Percentiles rank a stretch among this genome's conserved stretches.
phyloP scores from a whole-genome alignment of 345 rosid species.

The Populus nigra region DNA sequence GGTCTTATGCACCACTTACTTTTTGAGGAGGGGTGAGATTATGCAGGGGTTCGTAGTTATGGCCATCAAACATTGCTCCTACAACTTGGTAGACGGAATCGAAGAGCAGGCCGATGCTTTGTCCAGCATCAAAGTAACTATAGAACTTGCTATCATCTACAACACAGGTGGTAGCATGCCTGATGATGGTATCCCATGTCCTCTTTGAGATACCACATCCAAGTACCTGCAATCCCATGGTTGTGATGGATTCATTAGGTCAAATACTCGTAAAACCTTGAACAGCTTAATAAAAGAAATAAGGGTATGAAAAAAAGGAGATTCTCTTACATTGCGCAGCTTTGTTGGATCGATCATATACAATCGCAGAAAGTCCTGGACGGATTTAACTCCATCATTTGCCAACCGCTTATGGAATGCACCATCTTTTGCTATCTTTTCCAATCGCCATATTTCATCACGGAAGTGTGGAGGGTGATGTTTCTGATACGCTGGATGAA shows the following conservation, averaged over 20 bases:
- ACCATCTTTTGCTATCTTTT: slow-evolving; percentile 69
- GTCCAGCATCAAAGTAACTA: slow-evolving; percentile 28
- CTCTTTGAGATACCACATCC: slow-evolving; percentile 38
- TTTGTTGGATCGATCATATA: slow-evolving; percentile 14
- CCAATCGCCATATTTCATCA: slow-evolving; percentile 75
- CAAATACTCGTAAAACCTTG: background rate
- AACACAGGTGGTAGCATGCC: slow-evolving; percentile 60
- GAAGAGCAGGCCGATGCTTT: slow-evolving; percentile 39
- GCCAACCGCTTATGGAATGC: slow-evolving; percentile 39
- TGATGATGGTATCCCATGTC: slow-evolving; percentile 55
- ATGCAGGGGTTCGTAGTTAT: slow-evolving; percentile 23
- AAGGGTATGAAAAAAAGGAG: background rate
- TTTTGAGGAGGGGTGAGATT: slow-evolving; percentile 32
- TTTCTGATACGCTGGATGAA: slow-evolving; percentile 57
- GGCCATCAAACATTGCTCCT: slow-evolving; percentile 42
- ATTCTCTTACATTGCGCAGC: slow-evolving; percentile 46
- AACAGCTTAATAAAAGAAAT: background rate
- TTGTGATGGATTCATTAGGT: slow-evolving; percentile 6
- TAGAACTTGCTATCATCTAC: slow-evolving; percentile 45
- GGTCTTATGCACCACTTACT: slow-evolving; percentile 24
- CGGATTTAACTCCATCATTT: slow-evolving; percentile 15
- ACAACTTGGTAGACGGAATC: slow-evolving; percentile 47
- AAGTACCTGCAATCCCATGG: slow-evolving; percentile 41
- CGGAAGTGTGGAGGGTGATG: slow-evolving; percentile 64
- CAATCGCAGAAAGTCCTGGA: slow-evolving; percentile 44